Conservation (phyloP, 805 yeast species). For the Suhomyces prunicola region DNA sequence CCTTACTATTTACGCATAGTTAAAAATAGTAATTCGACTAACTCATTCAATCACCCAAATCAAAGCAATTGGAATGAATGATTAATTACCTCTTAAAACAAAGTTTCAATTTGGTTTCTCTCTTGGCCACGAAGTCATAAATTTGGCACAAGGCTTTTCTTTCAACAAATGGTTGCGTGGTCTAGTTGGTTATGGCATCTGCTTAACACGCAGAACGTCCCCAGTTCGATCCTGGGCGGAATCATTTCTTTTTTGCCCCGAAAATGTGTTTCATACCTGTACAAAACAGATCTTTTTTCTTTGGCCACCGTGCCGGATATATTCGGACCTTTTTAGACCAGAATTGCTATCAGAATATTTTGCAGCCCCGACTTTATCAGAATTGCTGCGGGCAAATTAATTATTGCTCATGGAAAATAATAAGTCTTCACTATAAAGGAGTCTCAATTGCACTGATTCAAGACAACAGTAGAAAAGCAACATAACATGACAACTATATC, state of each 20-base stretch:
- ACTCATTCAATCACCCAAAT: too few species aligned
- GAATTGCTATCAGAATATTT: neutral
- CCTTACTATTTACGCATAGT: too few species aligned
- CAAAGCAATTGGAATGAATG: too few species aligned
- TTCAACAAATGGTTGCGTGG: neutral
- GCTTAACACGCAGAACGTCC: conserved; percentile 99
- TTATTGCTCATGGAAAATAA: neutral
- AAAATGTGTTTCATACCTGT: neutral
- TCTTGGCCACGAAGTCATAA: too few species aligned
- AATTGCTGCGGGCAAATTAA: neutral
- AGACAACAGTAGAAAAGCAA: neutral
- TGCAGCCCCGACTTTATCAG: neutral
- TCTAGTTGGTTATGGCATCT: conserved; percentile 99
- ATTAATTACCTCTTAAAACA: too few species aligned
- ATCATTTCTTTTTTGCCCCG: conserved; percentile 45
- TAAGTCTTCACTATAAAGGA: neutral
- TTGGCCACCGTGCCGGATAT: neutral
- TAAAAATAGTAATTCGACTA: too few species aligned
- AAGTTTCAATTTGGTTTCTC: too few species aligned
- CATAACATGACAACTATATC: conserved; percentile 5
- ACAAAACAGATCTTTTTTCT: neutral
- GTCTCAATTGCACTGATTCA: neutral
- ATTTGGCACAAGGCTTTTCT: too few species aligned
- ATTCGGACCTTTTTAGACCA: neutral
- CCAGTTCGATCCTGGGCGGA: conserved; percentile 99